These are phyloP conservation scores for Fusarium liriodendri DNA, from an alignment of 2,329 filamentous ascomycete genomes.

Conservation along the genomic window DNA sequence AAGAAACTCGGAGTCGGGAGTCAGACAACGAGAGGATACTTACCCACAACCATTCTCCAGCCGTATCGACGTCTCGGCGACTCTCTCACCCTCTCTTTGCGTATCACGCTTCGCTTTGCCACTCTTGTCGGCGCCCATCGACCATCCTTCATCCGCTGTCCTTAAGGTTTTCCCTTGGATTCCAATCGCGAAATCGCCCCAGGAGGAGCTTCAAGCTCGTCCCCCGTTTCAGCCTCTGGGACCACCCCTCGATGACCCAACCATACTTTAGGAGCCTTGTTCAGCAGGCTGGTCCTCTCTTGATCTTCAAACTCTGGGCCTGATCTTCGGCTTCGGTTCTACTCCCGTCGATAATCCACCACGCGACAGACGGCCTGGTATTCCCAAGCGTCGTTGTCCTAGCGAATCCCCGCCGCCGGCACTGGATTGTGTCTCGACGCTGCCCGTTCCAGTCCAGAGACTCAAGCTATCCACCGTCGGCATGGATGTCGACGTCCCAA, in stretches of 20 bases:
- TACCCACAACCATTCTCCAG: slow-evolving; percentile 31
- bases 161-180: slow-evolving; percentile 35
- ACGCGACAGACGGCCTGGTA: slow-evolving; percentile 29
- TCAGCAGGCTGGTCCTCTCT: slow-evolving; percentile 26
- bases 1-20: slow-evolving; percentile 20
- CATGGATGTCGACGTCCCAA: slow-evolving; percentile 45
- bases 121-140: slow-evolving; percentile 3
- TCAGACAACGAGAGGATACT: slow-evolving; percentile 31
- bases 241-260: slow-evolving; percentile 38
- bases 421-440: slow-evolving; percentile 44
- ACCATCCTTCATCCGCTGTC: slow-evolving; percentile 10
- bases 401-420: slow-evolving; percentile 35
- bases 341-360: slow-evolving; percentile 17
- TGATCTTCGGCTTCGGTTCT: slow-evolving; percentile 6
- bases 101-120: slow-evolving; percentile 6
- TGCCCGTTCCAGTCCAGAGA: slow-evolving; percentile 44
- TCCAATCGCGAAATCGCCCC: slow-evolving; percentile 31
- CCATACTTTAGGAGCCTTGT: slow-evolving; percentile 24
- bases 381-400: slow-evolving; percentile 29
- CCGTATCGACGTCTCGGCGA: slow-evolving; percentile 15
- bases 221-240: slow-evolving; percentile 37
- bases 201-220: slow-evolving; percentile 22
- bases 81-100: slow-evolving; percentile 27
- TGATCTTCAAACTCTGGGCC: slow-evolving; percentile 15
- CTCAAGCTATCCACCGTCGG: slow-evolving; percentile 34